Evolutionary conservation across 1,284 basidiomycete species (phyloP).

Genomic region (Xerocomus amazonicus): DNA sequence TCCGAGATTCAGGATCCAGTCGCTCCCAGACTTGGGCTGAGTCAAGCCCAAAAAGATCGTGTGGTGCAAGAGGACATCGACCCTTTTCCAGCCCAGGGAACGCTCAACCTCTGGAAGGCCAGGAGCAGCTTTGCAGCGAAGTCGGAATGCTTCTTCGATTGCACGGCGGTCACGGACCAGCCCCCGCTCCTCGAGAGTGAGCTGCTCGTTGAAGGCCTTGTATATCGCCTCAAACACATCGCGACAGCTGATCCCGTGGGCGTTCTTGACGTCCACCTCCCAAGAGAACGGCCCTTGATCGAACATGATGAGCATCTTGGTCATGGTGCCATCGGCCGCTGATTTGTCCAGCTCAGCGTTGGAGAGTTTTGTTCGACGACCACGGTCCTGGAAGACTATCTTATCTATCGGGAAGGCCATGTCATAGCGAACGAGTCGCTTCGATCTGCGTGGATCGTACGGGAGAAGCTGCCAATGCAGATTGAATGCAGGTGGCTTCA

Average conservation of each 20-base stretch:
- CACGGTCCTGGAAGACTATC: constrained; percentile 20
- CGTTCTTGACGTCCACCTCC: constrained; percentile 42
- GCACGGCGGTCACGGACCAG: constrained; percentile 32
- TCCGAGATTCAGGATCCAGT: constrained; percentile 36
- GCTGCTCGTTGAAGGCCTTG: constrained; percentile 40
- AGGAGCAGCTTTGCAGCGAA: constrained; percentile 43
- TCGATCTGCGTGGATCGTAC: constrained; percentile 26
- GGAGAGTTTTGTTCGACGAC: constrained; percentile 17
- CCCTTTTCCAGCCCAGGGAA: constrained; percentile 43
- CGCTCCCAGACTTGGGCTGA: constrained; percentile 29
- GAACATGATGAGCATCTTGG: constrained; percentile 37
- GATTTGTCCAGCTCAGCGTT: constrained; percentile 33
- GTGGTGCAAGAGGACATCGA: constrained; percentile 47
- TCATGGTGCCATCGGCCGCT: constrained; percentile 32
- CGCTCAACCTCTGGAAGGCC: constrained; percentile 37
- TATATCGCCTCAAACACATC: constrained; percentile 57
- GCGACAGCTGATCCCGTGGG: constrained; percentile 42
- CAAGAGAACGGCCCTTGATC: constrained; percentile 35
- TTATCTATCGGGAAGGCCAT: constrained; percentile 26
- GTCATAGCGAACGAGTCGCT: constrained; percentile 28
- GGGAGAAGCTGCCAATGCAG: constrained; percentile 44
- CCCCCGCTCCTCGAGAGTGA: constrained; percentile 42
- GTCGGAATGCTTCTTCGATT: constrained; percentile 40
- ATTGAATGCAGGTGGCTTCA: constrained; percentile 26
- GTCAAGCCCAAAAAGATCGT: constrained; percentile 42